Evolutionary conservation across 164 flowering plant species (phyloP), one percentile per base, ranked within the genome.

Genomic region (Dillenia turbinata): DNA sequence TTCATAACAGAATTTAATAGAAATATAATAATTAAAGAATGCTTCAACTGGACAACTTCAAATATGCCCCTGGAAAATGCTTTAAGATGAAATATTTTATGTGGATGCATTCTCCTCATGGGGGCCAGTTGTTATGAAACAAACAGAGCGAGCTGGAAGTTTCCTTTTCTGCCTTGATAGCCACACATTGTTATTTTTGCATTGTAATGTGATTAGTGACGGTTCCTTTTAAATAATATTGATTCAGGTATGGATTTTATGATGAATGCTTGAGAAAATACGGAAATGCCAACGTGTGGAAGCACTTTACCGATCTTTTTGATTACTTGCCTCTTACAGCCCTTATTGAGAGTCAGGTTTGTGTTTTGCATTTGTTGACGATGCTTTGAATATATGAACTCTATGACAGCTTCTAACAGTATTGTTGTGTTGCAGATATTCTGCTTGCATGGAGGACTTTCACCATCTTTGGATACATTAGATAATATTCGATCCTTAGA

Each of bases 281-380:
- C 57, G 92, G 89, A 57, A 90, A 87, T 79, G 96, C 96, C 50
- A 87, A 87, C 74, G 96, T 89, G 46, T 89, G 96, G 93, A 89
- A 89, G 75, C 71, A 73, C 69, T 89, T 89, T 66, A 89, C 96
- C 10, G 96, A 89, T 73, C 91, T 89, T 16, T 89, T 89, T 73
- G 96, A 89, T 78, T 89, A 82, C 77, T 69, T 86, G 13, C 92
- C 92, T 11, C 85, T 86, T 19, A 86, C 92, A 57, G 92, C 92
- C 51, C 81, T 89, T 51, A 89, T 89, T 54, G 96, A 89, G 81
- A 85, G 90, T 67, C 92, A 88, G 95, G 95, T 88, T 58, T 60
- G 72, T 44, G 19, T 61, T 64, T 13, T 61, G 12, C 15, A 56
- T 19, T 24, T 22, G 47, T 15, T 8, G 43, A 17, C 0, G 45